Evolutionary conservation across 2,329 filamentous ascomycete species (phyloP), one percentile per base, ranked within the genome.

Genomic region (Verticillium tricorpus): DNA sequence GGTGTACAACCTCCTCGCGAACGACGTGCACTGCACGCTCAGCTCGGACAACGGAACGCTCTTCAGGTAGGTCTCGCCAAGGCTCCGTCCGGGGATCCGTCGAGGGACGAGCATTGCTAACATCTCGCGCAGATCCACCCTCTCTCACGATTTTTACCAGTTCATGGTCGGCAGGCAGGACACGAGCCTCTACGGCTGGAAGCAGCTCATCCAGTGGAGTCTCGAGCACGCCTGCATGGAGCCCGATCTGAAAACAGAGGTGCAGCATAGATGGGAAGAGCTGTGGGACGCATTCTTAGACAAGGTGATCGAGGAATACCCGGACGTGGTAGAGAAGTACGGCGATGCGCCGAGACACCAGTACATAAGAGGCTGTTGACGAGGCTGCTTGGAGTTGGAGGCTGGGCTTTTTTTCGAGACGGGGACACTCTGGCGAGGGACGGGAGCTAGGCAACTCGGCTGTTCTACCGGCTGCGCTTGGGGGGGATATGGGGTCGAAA

Each of bases 61-160:
- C 0, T 92, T 92, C 71, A 81, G 82, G 88, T 89, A 70, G 67
- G 78, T 19, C 32, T 14, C 11, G 15, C 54, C 8, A 1, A 14
- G 8, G 17, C 28, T 6, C 28, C 4, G 28, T 28, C 28, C 28
- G 28, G 28, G 28, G 5, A 28, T 5, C 28, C 6, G 28, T 28
- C 28, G 28, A 28, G 28, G 5, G 28, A 56, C 22, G 14, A 14
- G 14, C 8, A 28, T 31, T 45, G 32, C 34, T 58, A 15, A 39
- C 34, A n/a, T 22, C 28, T 22, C 57, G 45, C 31, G 57, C 62
- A 90, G 87, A 65, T 91, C 89, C 15, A 86, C 86, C 2, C 80
- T 92, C 54, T 89, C 87, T 1, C 88, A 92, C 66, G 90, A 93
- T 69, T 92, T 92, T 70, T 92, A 92, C 71, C 90, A 93, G 70